These are phyloP conservation scores for Ceratobasidium sp. DNA, from an alignment of 1,284 basidiomycete genomes.

Conservation along the genomic window DNA sequence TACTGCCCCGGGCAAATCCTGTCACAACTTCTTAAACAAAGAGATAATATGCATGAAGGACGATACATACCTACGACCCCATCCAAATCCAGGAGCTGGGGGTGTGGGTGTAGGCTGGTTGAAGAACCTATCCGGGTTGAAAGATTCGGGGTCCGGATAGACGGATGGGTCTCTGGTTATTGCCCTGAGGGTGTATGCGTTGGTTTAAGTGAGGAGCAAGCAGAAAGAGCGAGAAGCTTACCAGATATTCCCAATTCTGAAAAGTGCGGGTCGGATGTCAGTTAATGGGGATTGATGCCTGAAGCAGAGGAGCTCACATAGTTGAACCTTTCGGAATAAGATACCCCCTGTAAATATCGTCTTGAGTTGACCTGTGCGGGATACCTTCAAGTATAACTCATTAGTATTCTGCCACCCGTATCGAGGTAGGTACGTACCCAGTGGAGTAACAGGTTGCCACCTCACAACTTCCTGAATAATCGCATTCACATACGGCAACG, in stretches of 20 bases:
- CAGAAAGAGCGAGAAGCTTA: not conserved
- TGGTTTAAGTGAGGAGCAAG: too few relatives aligned
- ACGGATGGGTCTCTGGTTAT: constrained; percentile 29
- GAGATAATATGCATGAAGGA: too few relatives aligned
- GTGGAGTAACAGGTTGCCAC: constrained; percentile 51
- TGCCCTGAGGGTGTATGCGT: constrained; percentile 8
- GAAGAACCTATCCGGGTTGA: constrained; percentile 42
- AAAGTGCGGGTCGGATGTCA: too few relatives aligned
- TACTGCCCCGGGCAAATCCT: constrained; percentile 28
- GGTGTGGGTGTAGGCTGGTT: not conserved
- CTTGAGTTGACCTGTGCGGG: constrained; percentile 36
- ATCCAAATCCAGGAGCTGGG: constrained; percentile 27
- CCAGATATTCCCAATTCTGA: constrained; percentile 43
- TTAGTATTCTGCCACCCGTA: not conserved
- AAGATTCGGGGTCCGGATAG: constrained; percentile 42
- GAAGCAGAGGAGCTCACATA: constrained; percentile 18
- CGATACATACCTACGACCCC: constrained; percentile 15
- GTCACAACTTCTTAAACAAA: not conserved
- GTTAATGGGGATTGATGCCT: too few relatives aligned
- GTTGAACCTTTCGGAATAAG: constrained; percentile 41
- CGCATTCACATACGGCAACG: constrained; percentile 53
- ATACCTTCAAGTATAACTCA: constrained; percentile 17
- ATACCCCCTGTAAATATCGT: constrained; percentile 35
- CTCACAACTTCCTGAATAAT: constrained; percentile 51
- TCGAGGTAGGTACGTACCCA: too few relatives aligned